Evolutionary conservation across 116 monocot genomes (phyloP).

Genomic region (Zostera marina): DNA sequence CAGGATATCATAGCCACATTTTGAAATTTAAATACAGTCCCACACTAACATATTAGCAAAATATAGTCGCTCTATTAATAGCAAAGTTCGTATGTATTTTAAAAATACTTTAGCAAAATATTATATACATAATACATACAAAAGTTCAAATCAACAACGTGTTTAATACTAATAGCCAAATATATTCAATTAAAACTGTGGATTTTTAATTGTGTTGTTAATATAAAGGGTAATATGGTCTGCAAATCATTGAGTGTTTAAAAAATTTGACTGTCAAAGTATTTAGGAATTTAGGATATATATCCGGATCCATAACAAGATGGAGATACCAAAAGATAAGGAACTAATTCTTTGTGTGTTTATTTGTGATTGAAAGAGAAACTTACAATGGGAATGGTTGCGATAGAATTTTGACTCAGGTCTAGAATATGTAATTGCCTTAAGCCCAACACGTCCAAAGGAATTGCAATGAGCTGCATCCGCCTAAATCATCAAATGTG

Average conservation of each 20-base stretch:
- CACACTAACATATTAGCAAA: too few relatives aligned
- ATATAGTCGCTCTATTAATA: too few relatives aligned
- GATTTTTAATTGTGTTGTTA: neutral
- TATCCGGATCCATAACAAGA: neutral
- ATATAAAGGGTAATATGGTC: neutral
- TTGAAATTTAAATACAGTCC: too few relatives aligned
- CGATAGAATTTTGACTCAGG: slow-evolving; percentile 64
- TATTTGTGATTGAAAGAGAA: neutral
- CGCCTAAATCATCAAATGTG: slow-evolving; percentile 21
- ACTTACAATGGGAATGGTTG: slow-evolving; percentile 48
- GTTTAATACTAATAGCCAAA: too few relatives aligned
- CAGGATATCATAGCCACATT: too few relatives aligned
- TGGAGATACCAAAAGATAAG: neutral
- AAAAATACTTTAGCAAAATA: too few relatives aligned
- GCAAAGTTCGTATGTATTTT: too few relatives aligned
- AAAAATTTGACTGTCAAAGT: neutral
- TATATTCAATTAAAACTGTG: neutral
- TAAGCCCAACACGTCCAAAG: slow-evolving; percentile 35
- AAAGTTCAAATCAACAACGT: too few relatives aligned
- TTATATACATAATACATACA: too few relatives aligned
- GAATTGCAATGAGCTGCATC: slow-evolving; percentile 51
- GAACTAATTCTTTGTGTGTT: neutral
- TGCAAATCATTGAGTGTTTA: neutral
- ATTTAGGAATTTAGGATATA: too few relatives aligned
- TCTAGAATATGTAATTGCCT: slow-evolving; percentile 45